Evolutionary conservation across 768 basidiomycete genomes (phyloP).

Genomic region (Hydnomerulius pinastri): DNA sequence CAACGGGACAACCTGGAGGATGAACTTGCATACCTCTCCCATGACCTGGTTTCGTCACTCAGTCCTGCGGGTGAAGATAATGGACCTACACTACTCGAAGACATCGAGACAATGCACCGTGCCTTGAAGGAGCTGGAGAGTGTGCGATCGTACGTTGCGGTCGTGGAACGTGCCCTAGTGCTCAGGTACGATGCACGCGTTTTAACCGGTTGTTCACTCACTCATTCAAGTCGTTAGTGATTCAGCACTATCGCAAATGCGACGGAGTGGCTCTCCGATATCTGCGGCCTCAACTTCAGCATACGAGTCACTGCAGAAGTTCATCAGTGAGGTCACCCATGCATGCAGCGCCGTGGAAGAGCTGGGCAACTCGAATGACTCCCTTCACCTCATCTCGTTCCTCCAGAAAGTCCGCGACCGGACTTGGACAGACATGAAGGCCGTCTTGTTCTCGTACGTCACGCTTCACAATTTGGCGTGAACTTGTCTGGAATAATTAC

Average conservation of each 20-base stretch:
- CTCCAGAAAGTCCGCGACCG: slow-evolving; percentile 61
- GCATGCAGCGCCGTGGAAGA: slow-evolving; percentile 50
- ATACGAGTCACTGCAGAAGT: slow-evolving; percentile 63
- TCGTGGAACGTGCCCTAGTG: slow-evolving; percentile 68
- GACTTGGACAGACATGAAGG: slow-evolving; percentile 80
- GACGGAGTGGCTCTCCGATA: slow-evolving; percentile 39
- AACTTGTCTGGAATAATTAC: background rate
- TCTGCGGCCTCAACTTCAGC: slow-evolving; percentile 49
- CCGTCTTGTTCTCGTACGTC: slow-evolving; percentile 60
- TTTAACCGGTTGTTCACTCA: background rate
- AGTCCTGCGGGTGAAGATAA: slow-evolving; percentile 43
- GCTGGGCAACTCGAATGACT: slow-evolving; percentile 43
- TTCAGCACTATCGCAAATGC: slow-evolving; percentile 54
- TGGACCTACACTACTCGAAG: slow-evolving; percentile 73
- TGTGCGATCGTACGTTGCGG: slow-evolving; percentile 73
- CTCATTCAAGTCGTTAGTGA: slow-evolving; percentile 45
- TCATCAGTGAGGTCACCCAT: slow-evolving; percentile 52
- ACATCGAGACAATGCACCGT: slow-evolving; percentile 77
- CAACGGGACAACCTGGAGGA: slow-evolving; percentile 77
- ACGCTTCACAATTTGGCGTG: background rate
- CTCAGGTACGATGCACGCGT: slow-evolving; percentile 57
- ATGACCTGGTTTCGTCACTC: slow-evolving; percentile 61
- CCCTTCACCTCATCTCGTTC: slow-evolving; percentile 62
- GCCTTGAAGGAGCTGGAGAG: slow-evolving; percentile 76
- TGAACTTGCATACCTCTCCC: slow-evolving; percentile 67